Conservation (phyloP, 208 protist genomes). For the Crithidia thermophila region DNA sequence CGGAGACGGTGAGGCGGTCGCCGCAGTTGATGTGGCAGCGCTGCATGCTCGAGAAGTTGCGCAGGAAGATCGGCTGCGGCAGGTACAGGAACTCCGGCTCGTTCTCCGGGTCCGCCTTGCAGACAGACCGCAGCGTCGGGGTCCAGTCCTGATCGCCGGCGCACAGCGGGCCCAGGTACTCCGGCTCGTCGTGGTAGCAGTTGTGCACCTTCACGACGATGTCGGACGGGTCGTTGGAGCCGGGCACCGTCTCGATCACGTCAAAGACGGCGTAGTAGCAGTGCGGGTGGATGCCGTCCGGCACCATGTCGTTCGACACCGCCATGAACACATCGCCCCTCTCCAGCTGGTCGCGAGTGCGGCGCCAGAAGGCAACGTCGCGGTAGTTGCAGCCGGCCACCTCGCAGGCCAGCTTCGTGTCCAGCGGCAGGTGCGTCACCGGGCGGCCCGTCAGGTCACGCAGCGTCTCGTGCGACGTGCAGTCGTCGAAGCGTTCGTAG, state of each 20-base stretch:
- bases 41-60: constrained; percentile 84
- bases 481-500: constrained; percentile 81
- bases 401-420: constrained; percentile 80
- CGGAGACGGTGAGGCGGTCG: constrained; percentile 67
- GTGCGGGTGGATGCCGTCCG: constrained; percentile 70
- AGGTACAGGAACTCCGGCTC: constrained; percentile 66
- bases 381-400: no score
- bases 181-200: constrained; percentile 67
- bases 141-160: constrained; percentile 55
- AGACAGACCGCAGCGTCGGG: constrained; percentile 47
- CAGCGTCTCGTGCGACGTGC: constrained; percentile 83
- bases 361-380: constrained; percentile 78
- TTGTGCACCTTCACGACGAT: constrained; percentile 80
- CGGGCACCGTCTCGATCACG: constrained; percentile 49
- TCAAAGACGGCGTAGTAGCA: constrained; percentile 80
- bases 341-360: constrained; percentile 54
- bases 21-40: constrained; percentile 88
- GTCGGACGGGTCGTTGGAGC: constrained; percentile 48
- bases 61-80: constrained; percentile 71
- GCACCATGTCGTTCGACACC: constrained; percentile 55
- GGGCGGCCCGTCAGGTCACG: constrained; percentile 82
- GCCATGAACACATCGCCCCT: constrained; percentile 79
- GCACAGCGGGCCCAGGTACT: constrained; percentile 59
- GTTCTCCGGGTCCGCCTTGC: constrained; percentile 45
- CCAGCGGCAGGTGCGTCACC: constrained; percentile 80